Evolutionary conservation across 176 grass and related monocot species (phyloP).

Genomic region (Coix lacrymajobi): DNA sequence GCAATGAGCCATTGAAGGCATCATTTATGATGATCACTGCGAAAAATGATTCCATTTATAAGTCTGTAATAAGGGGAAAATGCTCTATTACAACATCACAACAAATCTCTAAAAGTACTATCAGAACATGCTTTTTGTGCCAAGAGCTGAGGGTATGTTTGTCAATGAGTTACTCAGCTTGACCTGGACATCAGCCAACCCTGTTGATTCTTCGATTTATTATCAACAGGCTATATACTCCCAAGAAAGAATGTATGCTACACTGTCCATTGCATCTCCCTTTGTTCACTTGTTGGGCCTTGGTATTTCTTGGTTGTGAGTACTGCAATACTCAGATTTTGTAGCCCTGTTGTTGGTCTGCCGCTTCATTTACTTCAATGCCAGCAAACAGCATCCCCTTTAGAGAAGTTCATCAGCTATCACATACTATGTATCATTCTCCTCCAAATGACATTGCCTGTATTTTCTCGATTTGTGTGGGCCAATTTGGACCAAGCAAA

Average conservation of each 20-base stretch:
- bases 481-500: constrained; percentile 59
- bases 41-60: constrained; percentile 21
- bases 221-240: neutral
- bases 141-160: constrained; percentile 10
- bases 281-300: constrained; percentile 3
- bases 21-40: constrained; percentile 11
- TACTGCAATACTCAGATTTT: neutral
- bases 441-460: constrained; percentile 21
- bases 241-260: constrained; percentile 9
- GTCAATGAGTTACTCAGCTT: constrained; percentile 14
- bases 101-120: constrained; percentile 9
- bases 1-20: constrained; percentile 14
- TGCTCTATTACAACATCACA: constrained; percentile 35
- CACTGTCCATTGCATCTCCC: neutral
- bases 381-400: neutral
- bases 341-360: neutral
- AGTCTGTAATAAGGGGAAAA: neutral
- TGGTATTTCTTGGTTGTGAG: neutral
- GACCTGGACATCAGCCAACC: constrained; percentile 1
- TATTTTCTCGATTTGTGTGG: constrained; percentile 56
- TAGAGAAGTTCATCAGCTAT: neutral
- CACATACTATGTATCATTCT: constrained; percentile 1
- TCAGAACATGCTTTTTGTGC: constrained; percentile 6
- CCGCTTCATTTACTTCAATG: constrained; percentile 4
- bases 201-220: neutral